These are phyloP conservation scores for Solanum pennellii DNA, from an alignment of 257 asterid species.

Conservation along the genomic window DNA sequence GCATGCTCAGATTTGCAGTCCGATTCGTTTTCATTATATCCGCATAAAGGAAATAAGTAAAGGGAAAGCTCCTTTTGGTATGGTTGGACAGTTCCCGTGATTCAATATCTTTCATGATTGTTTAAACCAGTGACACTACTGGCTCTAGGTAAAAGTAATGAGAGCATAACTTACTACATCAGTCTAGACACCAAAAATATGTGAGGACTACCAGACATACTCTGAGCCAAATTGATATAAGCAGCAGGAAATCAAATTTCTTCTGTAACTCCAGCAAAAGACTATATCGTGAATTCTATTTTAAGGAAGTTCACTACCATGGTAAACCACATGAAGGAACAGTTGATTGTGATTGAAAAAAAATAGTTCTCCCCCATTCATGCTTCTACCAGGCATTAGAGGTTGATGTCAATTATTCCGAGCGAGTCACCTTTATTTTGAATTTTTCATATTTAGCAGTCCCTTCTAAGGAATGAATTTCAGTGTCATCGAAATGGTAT, in stretches of 20 bases:
- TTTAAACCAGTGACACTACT: background rate
- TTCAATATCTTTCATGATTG: background rate
- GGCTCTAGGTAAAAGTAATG: background rate
- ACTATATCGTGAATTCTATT: background rate
- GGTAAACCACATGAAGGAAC: background rate
- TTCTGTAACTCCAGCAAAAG: background rate
- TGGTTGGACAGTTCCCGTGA: background rate
- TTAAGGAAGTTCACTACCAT: background rate
- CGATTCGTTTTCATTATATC: background rate
- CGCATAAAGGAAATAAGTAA: background rate
- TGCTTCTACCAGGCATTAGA: background rate
- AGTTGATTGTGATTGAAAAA: background rate
- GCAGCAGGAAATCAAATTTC: background rate
- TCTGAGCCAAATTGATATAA: background rate
- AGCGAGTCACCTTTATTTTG: background rate
- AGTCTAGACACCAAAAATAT: background rate
- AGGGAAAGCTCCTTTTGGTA: background rate
- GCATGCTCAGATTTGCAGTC: background rate
- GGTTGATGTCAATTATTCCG: background rate
- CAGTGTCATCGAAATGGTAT: background rate
- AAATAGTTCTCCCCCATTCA: background rate
- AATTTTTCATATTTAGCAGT: background rate
- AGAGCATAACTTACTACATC: background rate
- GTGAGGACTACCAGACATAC: background rate
- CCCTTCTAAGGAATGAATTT: background rate